Base-by-base conservation (phyloP, 805 yeast genomes). In the Nakazawaea sp. region DNA sequence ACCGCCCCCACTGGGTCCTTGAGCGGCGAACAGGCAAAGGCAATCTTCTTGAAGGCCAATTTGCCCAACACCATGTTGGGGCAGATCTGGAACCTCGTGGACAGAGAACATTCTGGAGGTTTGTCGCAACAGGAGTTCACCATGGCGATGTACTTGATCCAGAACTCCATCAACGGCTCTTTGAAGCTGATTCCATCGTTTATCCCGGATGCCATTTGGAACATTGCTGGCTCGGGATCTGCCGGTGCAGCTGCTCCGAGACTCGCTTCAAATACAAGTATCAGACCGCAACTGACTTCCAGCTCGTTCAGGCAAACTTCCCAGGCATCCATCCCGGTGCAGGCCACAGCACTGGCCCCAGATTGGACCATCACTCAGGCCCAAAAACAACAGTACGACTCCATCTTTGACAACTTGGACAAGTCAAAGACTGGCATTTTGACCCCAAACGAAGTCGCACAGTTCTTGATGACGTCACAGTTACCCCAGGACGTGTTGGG, bases 131-230 rank as follows among this genome's bases (percentile, higher is more conserved):
- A 78, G 12, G 89, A 86, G 54, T 92, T 92, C 50, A 75, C 86
- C 31, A 74, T 90, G 50, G 97, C 97, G 6, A 90, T 92, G 98
- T 95, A 85, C 59, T 69, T 92, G 53, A 86, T 92, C 45, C 97
- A 90, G 58, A 79, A 87, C 47, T 63, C 81, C 23, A 66, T 87
- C 50, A 73, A 76, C 49, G 84, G 87, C 27, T 48, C 75, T 3
- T 59, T 87, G 47, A 70, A 69, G 34, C 44, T 43, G 8, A 45
- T 52, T 15, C 64, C 62, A 11, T 49, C 55, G 1, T 47, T 45
- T 18, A 43, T 61, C 11, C 61, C 66, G 6, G 55, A 51, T 12
- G 52, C 48, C 15, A 48, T 60, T 15, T 61, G 66, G 66, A 38
- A 44, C 13, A 44, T 44, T 19, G 64, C 64, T 9, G 41, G 43